These are phyloP conservation scores for Hypoxylon intermedium DNA, from an alignment of 495 filamentous ascomycete species.

Conservation along the genomic window DNA sequence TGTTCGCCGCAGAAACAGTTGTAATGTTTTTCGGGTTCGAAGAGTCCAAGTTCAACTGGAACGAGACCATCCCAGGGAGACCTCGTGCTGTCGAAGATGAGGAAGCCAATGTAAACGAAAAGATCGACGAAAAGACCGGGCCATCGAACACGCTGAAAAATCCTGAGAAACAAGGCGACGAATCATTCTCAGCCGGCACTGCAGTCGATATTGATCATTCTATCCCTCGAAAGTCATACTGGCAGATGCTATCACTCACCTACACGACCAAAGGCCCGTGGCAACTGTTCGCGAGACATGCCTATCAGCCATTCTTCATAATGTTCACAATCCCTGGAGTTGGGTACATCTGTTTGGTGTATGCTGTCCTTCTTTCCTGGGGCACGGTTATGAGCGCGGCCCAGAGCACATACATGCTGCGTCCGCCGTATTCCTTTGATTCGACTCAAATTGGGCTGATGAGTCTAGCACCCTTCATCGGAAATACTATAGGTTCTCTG, in stretches of 20 bases:
- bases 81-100: not conserved
- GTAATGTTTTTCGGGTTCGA: constrained; percentile 52
- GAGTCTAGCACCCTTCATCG: constrained; percentile 50
- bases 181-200: too few relatives aligned
- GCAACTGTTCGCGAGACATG: constrained; percentile 33
- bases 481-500: constrained; percentile 48
- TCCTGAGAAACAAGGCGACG: not conserved
- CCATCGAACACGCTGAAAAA: too few relatives aligned
- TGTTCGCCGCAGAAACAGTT: constrained; percentile 49
- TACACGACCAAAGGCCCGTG: constrained; percentile 34
- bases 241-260: constrained; percentile 21
- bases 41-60: constrained; percentile 49
- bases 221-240: constrained; percentile 21
- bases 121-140: too few relatives aligned
- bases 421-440: constrained; percentile 51
- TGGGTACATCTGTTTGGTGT: constrained; percentile 47
- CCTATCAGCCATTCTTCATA: constrained; percentile 45
- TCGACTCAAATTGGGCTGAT: constrained; percentile 48
- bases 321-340: constrained; percentile 48
- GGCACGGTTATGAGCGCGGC: constrained; percentile 45
- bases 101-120: too few relatives aligned
- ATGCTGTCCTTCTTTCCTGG: constrained; percentile 46
- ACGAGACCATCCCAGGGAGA: not conserved
- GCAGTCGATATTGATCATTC: constrained; percentile 1
- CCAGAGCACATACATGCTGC: constrained; percentile 43